Evolutionary conservation across 352 stramenopile genomes (phyloP).

Genomic region (Globisporangium polare): DNA sequence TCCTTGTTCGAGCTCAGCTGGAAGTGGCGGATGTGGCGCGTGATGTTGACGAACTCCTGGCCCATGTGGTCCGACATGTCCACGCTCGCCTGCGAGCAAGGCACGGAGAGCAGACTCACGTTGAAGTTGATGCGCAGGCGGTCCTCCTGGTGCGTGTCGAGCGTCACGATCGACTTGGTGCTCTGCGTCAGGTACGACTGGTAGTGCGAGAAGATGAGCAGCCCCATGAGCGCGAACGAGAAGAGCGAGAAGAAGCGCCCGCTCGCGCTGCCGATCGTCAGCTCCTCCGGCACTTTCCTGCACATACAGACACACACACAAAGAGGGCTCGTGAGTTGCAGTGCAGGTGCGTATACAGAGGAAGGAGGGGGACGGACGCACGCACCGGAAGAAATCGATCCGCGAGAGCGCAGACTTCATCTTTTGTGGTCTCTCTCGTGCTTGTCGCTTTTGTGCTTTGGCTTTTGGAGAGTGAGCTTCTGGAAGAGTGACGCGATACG

Average conservation of each 20-base stretch:
- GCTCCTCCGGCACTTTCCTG: constrained; percentile 75
- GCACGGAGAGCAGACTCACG: constrained; percentile 69
- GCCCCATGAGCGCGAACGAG: constrained; percentile 49
- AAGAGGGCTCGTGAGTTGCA: not conserved
- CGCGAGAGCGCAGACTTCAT: constrained; percentile 14
- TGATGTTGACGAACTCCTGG: constrained; percentile 70
- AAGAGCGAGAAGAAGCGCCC: constrained; percentile 68
- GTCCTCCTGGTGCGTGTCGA: constrained; percentile 80
- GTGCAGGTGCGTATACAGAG: not conserved
- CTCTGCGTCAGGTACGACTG: constrained; percentile 38
- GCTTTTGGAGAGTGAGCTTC: too few species aligned
- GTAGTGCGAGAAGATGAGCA: constrained; percentile 58
- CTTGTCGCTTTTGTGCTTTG: not conserved
- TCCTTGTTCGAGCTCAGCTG: constrained; percentile 37
- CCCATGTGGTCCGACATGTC: constrained; percentile 83
- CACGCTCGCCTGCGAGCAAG: constrained; percentile 66
- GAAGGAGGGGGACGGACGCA: not conserved
- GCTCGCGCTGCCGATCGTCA: constrained; percentile 54
- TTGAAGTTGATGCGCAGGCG: constrained; percentile 85
- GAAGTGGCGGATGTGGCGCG: constrained; percentile 77
- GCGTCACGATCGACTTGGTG: constrained; percentile 51
- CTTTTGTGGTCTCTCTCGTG: not conserved
- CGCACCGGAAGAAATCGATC: constrained; percentile 20
- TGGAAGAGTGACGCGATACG: not conserved
- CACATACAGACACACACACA: not conserved